A percentile compares a stretch with the other conserved stretches of the same genome.
These are phyloP conservation scores for Trichosporon ovoides DNA, from an alignment of 1,284 basidiomycete species.

Conservation along the genomic window DNA sequence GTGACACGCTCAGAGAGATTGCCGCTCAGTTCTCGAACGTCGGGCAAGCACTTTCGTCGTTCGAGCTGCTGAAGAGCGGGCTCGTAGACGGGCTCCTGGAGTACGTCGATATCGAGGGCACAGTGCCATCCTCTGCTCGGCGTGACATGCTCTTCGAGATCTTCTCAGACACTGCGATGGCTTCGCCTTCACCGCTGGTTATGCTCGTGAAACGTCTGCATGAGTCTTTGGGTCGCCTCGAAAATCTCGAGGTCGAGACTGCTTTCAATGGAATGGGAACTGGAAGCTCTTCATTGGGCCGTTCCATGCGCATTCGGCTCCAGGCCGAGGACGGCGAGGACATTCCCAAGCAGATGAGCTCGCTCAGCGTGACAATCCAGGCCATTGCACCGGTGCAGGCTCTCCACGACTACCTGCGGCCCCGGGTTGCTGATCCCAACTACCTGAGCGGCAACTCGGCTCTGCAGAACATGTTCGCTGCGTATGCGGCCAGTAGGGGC, in stretches of 20 bases:
- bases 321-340: constrained; percentile 80
- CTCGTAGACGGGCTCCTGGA: constrained; percentile 80
- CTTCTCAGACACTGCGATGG: constrained; percentile 59
- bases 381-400: constrained; percentile 95
- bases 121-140: constrained; percentile 51
- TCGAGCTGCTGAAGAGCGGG: constrained; percentile 90
- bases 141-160: constrained; percentile 69
- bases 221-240: constrained; percentile 85
- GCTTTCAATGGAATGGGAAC: constrained; percentile 51
- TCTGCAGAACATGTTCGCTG: constrained; percentile 82
- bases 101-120: constrained; percentile 67
- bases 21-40: constrained; percentile 72
- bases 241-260: constrained; percentile 87
- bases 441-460: constrained; percentile 52
- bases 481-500: constrained; percentile 58
- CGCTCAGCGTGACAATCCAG: constrained; percentile 90
- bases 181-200: constrained; percentile 58
- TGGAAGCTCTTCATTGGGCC: constrained; percentile 23
- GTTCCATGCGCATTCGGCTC: constrained; percentile 69
- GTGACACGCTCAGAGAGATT: constrained; percentile 63
- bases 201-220: constrained; percentile 90
- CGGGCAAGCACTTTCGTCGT: constrained; percentile 75
- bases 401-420: constrained; percentile 86
- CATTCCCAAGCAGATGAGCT: constrained; percentile 74
- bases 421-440: constrained; percentile 69